Percentiles rank a stretch among this genome's conserved stretches.
These are phyloP conservation scores for Pezicula carpinea DNA, from an alignment of 2,329 filamentous ascomycete species.

Conservation along the genomic window DNA sequence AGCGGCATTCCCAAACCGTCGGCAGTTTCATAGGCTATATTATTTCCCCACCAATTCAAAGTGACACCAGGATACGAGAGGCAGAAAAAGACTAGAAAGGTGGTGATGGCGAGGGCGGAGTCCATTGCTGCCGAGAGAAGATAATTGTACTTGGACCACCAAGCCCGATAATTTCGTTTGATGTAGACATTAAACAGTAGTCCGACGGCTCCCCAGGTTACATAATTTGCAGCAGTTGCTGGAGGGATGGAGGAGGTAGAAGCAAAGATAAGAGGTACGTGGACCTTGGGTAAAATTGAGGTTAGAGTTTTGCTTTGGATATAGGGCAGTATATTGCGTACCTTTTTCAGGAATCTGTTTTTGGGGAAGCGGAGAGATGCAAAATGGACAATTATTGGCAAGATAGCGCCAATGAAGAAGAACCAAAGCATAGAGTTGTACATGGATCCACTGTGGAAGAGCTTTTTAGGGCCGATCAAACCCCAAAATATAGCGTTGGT, in stretches of 20 bases:
- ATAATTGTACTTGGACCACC: conserved; percentile 70
- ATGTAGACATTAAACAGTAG: conserved; percentile 66
- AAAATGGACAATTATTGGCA: conserved; percentile 51
- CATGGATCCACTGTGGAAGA: conserved; percentile 59
- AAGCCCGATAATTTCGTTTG: conserved; percentile 55
- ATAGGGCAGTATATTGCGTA: too few relatives aligned
- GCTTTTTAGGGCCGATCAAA: conserved; percentile 48
- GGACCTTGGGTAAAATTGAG: too few relatives aligned
- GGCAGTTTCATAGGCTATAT: background rate
- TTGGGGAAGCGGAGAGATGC: background rate
- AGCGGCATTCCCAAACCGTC: conserved; percentile 3
- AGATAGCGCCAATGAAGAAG: conserved; percentile 41
- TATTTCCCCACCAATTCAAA: conserved; percentile 62
- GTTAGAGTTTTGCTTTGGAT: too few relatives aligned
- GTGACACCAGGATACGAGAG: conserved; percentile 42
- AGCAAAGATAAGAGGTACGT: conserved; percentile 26
- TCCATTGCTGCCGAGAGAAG: conserved; percentile 66
- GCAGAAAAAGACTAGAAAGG: conserved; percentile 62
- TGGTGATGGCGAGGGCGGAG: conserved; percentile 61
- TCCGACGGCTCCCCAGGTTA: conserved; percentile 68
- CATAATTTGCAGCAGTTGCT: conserved; percentile 68
- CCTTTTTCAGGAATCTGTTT: too few relatives aligned
- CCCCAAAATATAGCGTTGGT: conserved; percentile 61
- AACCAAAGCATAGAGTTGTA: conserved; percentile 48
- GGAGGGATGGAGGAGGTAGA: conserved; percentile 6